Evolutionary conservation across 2,329 filamentous ascomycete species (phyloP), one percentile per base, ranked within the genome.

Genomic region (Ophiocordyceps polyrhachis-furcata): DNA sequence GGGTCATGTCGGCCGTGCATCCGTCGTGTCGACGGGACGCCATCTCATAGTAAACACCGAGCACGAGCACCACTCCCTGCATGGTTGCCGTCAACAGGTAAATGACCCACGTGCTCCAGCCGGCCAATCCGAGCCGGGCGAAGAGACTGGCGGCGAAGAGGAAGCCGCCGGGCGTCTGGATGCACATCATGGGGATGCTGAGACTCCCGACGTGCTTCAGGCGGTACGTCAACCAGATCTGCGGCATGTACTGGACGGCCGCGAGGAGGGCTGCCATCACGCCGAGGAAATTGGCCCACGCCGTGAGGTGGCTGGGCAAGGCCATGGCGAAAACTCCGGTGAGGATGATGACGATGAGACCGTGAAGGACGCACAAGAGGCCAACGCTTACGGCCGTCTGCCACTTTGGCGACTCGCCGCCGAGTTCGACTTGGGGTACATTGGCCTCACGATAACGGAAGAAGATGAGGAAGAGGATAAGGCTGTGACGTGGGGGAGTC

Each of bases 161-260:
- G 52, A 94, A 80, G 47, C 86, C 87, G 0, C 91, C 91, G 0
- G 91, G 91, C 0, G 89, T 95, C 61, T 98, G 91, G 31, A 98
- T 94, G 58, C 83, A 83, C 88, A 98, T 96, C 82, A 95, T 96
- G 5, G 86, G 81, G 46, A 98, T 91, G 56, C 86, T 94, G 53
- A 98, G 66, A 59, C 87, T 94, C 45, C 87, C 87, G 2, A 93
- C 82, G 54, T 88, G 81, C 58, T 89, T 83, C 47, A 95, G 68
- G 44, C 70, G 74, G 64, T 84, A 93, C 0, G 91, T 98, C 44
- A 83, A 95, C 65, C 79, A 87, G 50, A 98, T 93, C 63, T 98
- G 91, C 0, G 91, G 91, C 15, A 98, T 68, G 62, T 96, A 98
- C 63, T 98, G 91, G 20, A 96, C 73, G 0, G 76, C 81, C 0